Evolutionary conservation across 2,329 filamentous ascomycete species (phyloP).

Genomic region (Diaporthe nobilis): DNA sequence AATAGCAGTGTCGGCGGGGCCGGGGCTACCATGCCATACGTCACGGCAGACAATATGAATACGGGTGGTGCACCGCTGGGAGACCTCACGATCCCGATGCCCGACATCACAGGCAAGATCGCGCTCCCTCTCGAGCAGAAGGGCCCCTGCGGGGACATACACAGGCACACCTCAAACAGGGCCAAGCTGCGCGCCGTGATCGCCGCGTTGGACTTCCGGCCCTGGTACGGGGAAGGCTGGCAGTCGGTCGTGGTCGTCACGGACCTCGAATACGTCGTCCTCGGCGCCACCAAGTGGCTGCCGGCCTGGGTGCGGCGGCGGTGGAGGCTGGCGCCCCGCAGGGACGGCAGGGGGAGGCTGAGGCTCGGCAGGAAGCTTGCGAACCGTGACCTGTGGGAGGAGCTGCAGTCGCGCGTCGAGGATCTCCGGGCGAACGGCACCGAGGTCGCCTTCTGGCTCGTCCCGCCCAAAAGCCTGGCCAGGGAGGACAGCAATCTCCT

Average conservation of each 20-base stretch:
- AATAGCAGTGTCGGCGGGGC: slow-evolving; percentile 39
- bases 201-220: slow-evolving; percentile 57
- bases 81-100: not conserved
- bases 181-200: slow-evolving; percentile 63
- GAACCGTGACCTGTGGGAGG: slow-evolving; percentile 61
- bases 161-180: slow-evolving; percentile 58
- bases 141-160: slow-evolving; percentile 52
- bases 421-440: slow-evolving; percentile 12
- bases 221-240: slow-evolving; percentile 58
- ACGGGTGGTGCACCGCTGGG: not conserved
- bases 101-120: slow-evolving; percentile 43
- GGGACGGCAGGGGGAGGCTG: slow-evolving; percentile 41
- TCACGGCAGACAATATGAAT: slow-evolving; percentile 24
- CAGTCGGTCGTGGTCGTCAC: slow-evolving; percentile 61
- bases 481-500: slow-evolving; percentile 23
- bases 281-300: slow-evolving; percentile 57
- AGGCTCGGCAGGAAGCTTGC: slow-evolving; percentile 40
- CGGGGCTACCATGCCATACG: slow-evolving; percentile 32
- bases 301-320: slow-evolving; percentile 55
- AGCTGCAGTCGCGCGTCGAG: slow-evolving; percentile 49
- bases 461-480: slow-evolving; percentile 11
- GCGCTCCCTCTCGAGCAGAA: slow-evolving; percentile 54
- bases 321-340: slow-evolving; percentile 53
- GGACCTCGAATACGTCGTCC: slow-evolving; percentile 61
- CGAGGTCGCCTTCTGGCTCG: slow-evolving; percentile 35